phyloP scores from a whole-genome alignment of 1,284 basidiomycete species.

The Agroathelia rolfsii region DNA sequence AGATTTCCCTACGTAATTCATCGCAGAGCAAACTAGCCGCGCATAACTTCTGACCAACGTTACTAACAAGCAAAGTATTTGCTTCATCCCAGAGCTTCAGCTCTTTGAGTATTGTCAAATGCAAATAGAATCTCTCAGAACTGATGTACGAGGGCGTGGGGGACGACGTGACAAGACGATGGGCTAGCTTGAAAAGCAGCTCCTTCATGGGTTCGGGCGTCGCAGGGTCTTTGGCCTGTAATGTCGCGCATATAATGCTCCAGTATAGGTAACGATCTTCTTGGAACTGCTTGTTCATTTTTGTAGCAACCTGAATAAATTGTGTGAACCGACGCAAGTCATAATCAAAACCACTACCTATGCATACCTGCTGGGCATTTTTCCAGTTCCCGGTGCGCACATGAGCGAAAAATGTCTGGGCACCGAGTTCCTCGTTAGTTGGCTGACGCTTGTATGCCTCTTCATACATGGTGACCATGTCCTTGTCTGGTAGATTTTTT shows the following conservation, averaged over 20 bases:
- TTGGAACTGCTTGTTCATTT: slow-evolving; percentile 69
- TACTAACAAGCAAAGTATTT: slow-evolving; percentile 55
- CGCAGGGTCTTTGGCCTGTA: slow-evolving; percentile 62
- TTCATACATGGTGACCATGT: slow-evolving; percentile 73
- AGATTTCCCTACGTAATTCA: slow-evolving; percentile 63
- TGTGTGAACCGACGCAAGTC: slow-evolving; percentile 9
- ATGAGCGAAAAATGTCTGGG: slow-evolving; percentile 77
- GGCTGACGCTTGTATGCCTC: slow-evolving; percentile 73
- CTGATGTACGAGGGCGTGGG: slow-evolving; percentile 50
- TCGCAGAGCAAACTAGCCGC: slow-evolving; percentile 66
- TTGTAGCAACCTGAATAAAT: slow-evolving; percentile 49
- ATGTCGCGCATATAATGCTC: slow-evolving; percentile 68
- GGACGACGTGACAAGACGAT: slow-evolving; percentile 52
- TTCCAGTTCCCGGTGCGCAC: slow-evolving; percentile 72
- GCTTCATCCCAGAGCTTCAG: slow-evolving; percentile 62
- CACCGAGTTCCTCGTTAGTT: slow-evolving; percentile 68
- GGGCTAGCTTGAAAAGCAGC: slow-evolving; percentile 63
- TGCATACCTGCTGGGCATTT: slow-evolving; percentile 66
- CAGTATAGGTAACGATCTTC: slow-evolving; percentile 77
- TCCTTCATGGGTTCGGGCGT: slow-evolving; percentile 53
- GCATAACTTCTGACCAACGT: slow-evolving; percentile 56
- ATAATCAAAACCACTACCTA: too few relatives aligned
- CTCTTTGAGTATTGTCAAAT: slow-evolving; percentile 62
- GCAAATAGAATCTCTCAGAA: slow-evolving; percentile 69
- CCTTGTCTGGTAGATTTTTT: slow-evolving; percentile 57